These are phyloP conservation scores for Plasmodium inui DNA, from an alignment of 169 alveolate genomes.

Conservation along the genomic window DNA sequence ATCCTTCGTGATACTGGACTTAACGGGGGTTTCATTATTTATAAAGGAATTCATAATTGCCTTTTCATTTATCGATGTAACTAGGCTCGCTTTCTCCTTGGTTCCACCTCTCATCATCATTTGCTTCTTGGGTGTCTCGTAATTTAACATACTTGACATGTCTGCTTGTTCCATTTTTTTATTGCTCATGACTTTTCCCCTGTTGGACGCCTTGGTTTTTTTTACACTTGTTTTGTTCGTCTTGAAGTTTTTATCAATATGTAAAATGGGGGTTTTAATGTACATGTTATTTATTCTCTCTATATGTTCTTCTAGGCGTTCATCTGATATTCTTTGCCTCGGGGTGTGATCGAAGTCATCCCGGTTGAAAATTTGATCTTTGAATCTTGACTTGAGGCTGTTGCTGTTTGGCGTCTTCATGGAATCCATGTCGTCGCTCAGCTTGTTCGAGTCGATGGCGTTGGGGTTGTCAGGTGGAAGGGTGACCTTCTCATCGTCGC, in stretches of 20 bases:
- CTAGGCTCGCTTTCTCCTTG: constrained; percentile 4
- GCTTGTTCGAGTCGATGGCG: not conserved
- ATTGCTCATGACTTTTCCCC: constrained; percentile 8
- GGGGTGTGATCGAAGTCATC: constrained; percentile 63
- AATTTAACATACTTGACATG: not conserved
- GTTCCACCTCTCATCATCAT: not conserved
- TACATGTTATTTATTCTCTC: constrained; percentile 69
- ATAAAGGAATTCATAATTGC: constrained; percentile 12
- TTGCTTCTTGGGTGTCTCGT: constrained; percentile 65
- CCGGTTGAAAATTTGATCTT: constrained; percentile 10
- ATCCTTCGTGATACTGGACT: constrained; percentile 4
- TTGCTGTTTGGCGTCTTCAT: constrained; percentile 48
- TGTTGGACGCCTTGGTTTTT: constrained; percentile 13
- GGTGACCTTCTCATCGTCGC: not conserved
- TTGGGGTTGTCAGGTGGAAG: not conserved
- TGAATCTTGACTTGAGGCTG: not conserved
- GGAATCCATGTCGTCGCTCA: not conserved
- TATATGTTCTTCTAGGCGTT: constrained; percentile 40
- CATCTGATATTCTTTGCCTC: constrained; percentile 39
- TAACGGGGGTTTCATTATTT: constrained; percentile 51
- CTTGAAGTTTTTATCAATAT: constrained; percentile 16
- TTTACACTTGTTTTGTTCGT: not conserved
- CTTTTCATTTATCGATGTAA: not conserved
- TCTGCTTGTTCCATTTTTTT: constrained; percentile 6
- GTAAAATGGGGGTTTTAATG: constrained; percentile 60